Conservation (phyloP, 2,329 filamentous ascomycete genomes). For the Ceratocystis alfenasii region DNA sequence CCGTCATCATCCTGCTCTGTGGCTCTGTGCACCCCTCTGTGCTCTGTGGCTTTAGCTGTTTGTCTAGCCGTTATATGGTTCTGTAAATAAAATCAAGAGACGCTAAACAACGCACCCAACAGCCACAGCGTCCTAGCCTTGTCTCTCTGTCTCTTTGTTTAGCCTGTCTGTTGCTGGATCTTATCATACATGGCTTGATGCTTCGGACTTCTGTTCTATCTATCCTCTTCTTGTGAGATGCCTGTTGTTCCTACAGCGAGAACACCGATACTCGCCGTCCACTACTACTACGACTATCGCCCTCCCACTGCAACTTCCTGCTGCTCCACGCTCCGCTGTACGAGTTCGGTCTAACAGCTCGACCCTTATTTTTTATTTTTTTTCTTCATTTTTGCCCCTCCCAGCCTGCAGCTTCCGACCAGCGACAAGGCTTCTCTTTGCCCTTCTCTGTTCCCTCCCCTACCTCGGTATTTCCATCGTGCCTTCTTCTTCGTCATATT, state of each 20-base stretch:
- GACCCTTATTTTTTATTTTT: slow-evolving; percentile 15
- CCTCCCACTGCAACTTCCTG: neutral
- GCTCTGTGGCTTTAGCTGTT: too few relatives aligned
- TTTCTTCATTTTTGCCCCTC: slow-evolving; percentile 10
- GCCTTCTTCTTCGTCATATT: slow-evolving; percentile 12
- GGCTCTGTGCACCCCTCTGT: too few relatives aligned
- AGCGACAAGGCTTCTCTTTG: neutral
- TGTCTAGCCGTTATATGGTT: too few relatives aligned
- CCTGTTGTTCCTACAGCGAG: neutral
- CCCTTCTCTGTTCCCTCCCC: too few relatives aligned
- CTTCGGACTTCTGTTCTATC: neutral
- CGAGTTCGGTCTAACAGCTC: slow-evolving; percentile 14
- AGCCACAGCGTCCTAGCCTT: neutral
- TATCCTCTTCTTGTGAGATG: neutral
- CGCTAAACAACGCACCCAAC: too few relatives aligned
- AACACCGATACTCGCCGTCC: neutral
- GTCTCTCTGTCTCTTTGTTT: neutral
- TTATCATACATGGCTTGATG: too few relatives aligned
- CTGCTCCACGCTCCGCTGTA: slow-evolving; percentile 11
- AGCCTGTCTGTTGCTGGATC: neutral
- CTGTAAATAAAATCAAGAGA: too few relatives aligned
- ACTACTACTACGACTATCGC: neutral
- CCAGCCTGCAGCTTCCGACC: neutral
- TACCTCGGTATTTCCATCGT: neutral
- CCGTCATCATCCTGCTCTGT: too few relatives aligned